These are phyloP conservation scores for Xerocomellus amylosporus DNA, from an alignment of 768 basidiomycete genomes.

Conservation along the genomic window DNA sequence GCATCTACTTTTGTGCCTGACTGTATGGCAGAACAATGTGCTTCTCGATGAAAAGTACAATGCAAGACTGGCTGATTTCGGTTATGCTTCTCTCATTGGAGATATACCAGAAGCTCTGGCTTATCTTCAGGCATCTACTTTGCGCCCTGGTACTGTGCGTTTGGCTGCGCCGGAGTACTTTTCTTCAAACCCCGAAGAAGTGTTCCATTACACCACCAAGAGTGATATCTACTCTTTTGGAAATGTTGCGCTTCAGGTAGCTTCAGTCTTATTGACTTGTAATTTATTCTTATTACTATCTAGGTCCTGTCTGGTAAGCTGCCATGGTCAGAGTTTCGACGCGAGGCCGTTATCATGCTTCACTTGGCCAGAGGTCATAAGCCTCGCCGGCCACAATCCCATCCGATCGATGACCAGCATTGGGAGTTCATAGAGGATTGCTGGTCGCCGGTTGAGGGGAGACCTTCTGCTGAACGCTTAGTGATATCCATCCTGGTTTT, in stretches of 20 bases:
- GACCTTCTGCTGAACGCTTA: slow-evolving; percentile 2
- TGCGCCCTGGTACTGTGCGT: slow-evolving; percentile 4
- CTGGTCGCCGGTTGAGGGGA: slow-evolving; percentile 1
- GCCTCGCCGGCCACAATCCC: slow-evolving; percentile 6
- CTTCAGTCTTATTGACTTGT: background rate
- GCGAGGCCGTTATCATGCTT: background rate
- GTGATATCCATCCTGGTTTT: background rate
- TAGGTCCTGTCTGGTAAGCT: slow-evolving; percentile 4
- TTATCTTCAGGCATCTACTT: slow-evolving; percentile 4
- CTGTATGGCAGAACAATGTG: slow-evolving; percentile 3
- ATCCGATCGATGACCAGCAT: slow-evolving; percentile 2
- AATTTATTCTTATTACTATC: background rate
- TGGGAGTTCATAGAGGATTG: slow-evolving; percentile 8
- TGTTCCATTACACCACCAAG: background rate
- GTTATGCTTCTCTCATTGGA: slow-evolving; percentile 6
- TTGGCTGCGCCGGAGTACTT: slow-evolving; percentile 9
- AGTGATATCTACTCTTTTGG: slow-evolving; percentile 13
- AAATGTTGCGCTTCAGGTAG: slow-evolving; percentile 7
- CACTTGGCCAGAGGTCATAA: slow-evolving; percentile 1
- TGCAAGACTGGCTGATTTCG: slow-evolving; percentile 7
- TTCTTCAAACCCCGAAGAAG: background rate
- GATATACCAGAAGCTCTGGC: slow-evolving; percentile 1
- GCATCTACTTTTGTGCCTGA: background rate
- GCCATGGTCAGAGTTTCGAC: slow-evolving; percentile 7
- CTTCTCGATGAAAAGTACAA: slow-evolving; percentile 3